phyloP scores from a whole-genome alignment of 495 filamentous ascomycete genomes.

The Cryomyces antarcticus region DNA sequence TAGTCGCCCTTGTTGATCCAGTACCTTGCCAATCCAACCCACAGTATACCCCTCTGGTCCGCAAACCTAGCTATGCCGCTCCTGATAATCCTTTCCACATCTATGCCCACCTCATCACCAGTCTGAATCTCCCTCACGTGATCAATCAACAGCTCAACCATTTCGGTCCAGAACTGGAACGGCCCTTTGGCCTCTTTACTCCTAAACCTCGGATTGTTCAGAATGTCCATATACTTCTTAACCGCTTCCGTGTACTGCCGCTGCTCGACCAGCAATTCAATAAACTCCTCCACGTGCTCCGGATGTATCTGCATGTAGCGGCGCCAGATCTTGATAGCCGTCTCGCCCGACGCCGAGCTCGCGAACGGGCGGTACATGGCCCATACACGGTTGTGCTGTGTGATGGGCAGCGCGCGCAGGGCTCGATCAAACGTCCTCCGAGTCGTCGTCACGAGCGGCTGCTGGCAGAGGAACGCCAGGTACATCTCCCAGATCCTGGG shows the following conservation, averaged over 20 bases:
- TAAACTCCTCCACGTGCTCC: constrained; percentile 88
- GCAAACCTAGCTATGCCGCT: constrained; percentile 86
- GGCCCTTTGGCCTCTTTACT: constrained; percentile 88
- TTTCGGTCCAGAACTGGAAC: constrained; percentile 94
- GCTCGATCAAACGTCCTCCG: constrained; percentile 86
- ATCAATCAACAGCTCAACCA: constrained; percentile 90
- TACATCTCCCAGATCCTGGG: constrained; percentile 98
- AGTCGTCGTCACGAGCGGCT: constrained; percentile 81
- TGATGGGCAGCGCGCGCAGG: constrained; percentile 81
- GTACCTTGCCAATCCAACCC: constrained; percentile 89
- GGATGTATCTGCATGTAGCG: constrained; percentile 97
- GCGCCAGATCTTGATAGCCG: constrained; percentile 82
- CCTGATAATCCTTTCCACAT: constrained; percentile 82
- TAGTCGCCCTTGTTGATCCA: constrained; percentile 89
- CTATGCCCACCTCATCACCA: constrained; percentile 55
- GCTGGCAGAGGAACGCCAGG: constrained; percentile 70
- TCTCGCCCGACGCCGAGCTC: constrained; percentile 76
- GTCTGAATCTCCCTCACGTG: constrained; percentile 75
- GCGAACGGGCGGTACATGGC: constrained; percentile 79
- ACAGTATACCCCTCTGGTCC: constrained; percentile 91
- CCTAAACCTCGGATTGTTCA: constrained; percentile 79
- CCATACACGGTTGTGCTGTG: constrained; percentile 97
- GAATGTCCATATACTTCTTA: constrained; percentile 77
- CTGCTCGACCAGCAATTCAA: constrained; percentile 66
- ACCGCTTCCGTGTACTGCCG: constrained; percentile 82